Evolutionary conservation across 306 rosid species (phyloP).

Genomic region (Inga oerstediana): DNA sequence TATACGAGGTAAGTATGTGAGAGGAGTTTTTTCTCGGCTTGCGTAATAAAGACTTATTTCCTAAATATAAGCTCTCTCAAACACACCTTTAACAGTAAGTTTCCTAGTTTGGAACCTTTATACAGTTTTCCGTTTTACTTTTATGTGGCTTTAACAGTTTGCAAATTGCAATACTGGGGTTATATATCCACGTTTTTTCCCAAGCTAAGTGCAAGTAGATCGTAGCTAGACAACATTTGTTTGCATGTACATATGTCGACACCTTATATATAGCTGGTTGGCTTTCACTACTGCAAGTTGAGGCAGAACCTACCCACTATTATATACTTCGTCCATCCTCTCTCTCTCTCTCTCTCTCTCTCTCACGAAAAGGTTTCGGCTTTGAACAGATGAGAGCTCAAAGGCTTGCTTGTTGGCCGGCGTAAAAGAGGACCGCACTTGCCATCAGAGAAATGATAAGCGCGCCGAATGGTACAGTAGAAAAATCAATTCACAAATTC

Average conservation of each 20-base stretch:
- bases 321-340: background rate
- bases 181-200: background rate
- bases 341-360: background rate
- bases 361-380: background rate
- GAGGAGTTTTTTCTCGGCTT: too few relatives aligned
- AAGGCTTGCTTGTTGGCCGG: background rate
- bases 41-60: too few relatives aligned
- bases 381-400: background rate
- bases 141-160: background rate
- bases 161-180: background rate
- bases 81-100: too few relatives aligned
- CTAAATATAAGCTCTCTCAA: too few relatives aligned
- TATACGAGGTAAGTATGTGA: too few relatives aligned
- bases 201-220: background rate
- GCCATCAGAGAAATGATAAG: background rate
- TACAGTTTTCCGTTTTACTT: background rate
- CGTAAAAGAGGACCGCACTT: background rate
- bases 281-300: slow-evolving; percentile 13
- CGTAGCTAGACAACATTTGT: background rate
- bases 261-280: background rate
- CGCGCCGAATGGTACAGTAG: background rate
- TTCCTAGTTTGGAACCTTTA: too few relatives aligned
- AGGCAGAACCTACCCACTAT: background rate
- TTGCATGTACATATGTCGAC: background rate
- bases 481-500: background rate